These are phyloP conservation scores for Puccinia polysora DNA, from an alignment of 1,284 basidiomycete species.

Conservation along the genomic window DNA sequence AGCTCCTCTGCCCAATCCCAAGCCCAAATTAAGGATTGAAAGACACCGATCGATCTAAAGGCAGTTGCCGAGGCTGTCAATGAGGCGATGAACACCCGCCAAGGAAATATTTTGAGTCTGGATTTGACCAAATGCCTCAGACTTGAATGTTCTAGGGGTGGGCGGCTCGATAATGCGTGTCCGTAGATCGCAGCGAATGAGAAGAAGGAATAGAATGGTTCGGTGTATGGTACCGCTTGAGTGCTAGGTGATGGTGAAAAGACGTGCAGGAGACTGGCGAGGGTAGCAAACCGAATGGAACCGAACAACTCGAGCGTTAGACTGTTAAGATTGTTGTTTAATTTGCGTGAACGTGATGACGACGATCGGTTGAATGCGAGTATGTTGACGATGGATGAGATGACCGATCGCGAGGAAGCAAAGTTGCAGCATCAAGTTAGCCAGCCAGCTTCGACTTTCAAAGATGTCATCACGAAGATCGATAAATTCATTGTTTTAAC, in stretches of 20 bases:
- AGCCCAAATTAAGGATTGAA: slow-evolving; percentile 10
- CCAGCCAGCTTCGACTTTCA: background rate
- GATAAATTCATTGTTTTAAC: background rate
- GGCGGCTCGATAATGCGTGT: background rate
- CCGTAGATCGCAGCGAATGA: slow-evolving; percentile 13
- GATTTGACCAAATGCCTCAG: background rate
- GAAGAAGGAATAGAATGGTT: slow-evolving; percentile 34
- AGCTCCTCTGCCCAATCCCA: slow-evolving; percentile 1
- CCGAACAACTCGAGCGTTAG: slow-evolving; percentile 3
- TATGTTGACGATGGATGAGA: background rate
- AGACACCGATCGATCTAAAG: slow-evolving; percentile 17
- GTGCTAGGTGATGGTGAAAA: slow-evolving; percentile 24
- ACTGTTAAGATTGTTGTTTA: background rate
- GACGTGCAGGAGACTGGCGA: slow-evolving; percentile 9
- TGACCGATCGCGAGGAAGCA: background rate
- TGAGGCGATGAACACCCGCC: background rate
- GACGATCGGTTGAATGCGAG: background rate
- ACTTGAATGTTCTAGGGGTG: background rate
- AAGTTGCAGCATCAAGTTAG: too few species aligned
- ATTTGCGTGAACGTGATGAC: background rate
- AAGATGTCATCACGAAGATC: background rate
- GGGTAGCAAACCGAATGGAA: slow-evolving; percentile 7
- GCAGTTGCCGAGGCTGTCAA: background rate
- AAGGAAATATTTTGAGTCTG: too few species aligned
- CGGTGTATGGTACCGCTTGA: slow-evolving; percentile 33